Percentiles rank a stretch among this genome's conserved stretches.
Conservation (phyloP, 2,329 filamentous ascomycete species). For the Cadophora sp. region DNA sequence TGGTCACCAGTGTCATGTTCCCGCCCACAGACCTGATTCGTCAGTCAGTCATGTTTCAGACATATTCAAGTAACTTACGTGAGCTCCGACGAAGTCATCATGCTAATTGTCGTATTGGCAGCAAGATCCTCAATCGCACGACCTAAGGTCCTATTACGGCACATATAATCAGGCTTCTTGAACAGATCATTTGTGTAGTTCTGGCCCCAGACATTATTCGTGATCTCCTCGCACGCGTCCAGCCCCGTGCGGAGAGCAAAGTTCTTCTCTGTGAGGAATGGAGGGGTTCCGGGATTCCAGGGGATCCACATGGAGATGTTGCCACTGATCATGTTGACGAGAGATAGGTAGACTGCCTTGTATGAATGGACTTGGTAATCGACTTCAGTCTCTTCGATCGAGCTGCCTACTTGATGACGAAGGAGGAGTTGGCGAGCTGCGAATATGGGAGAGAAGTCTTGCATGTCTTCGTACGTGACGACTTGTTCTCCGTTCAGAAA, state of each 20-base stretch:
- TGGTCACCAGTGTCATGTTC: not conserved
- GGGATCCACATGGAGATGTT: constrained; percentile 4
- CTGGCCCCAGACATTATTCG: constrained; percentile 1
- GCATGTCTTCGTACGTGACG: not conserved
- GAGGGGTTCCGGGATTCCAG: not conserved
- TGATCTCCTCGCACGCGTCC: constrained; percentile 9
- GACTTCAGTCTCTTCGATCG: not conserved
- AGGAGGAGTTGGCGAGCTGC: not conserved
- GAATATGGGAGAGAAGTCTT: constrained; percentile 3
- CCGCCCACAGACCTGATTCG: not conserved
- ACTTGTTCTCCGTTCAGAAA: not conserved
- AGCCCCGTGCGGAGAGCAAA: not conserved
- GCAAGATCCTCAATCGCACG: constrained; percentile 14
- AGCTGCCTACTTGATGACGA: not conserved
- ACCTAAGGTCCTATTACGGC: constrained; percentile 9
- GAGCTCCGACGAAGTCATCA: not conserved
- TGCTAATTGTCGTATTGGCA: constrained; percentile 9
- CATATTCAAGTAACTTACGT: not conserved
- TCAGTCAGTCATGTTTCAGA: not conserved
- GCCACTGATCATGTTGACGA: constrained; percentile 6
- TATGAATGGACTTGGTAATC: not conserved
- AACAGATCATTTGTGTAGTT: constrained; percentile 6
- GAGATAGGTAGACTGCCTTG: not conserved
- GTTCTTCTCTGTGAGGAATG: not conserved
- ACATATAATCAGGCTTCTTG: constrained; percentile 12